Conservation (phyloP, 1,284 basidiomycete species). For the Pseudomicrostroma phylloplanum region DNA sequence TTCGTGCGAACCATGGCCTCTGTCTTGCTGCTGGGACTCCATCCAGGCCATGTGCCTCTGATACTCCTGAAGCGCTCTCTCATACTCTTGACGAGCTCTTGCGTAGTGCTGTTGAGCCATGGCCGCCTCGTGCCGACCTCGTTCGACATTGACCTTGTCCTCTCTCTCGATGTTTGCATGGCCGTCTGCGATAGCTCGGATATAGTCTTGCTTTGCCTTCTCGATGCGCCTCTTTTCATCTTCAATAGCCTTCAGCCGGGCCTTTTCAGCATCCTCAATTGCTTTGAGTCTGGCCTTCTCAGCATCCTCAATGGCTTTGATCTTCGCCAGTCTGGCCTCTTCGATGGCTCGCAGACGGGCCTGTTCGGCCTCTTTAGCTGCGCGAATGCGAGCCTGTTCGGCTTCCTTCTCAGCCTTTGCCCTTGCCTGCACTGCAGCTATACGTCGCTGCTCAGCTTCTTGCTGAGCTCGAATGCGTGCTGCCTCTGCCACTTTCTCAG, state of each 20-base stretch:
- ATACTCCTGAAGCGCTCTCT: too few relatives aligned
- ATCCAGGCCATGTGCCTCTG: not conserved
- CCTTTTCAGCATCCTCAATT: conserved; percentile 6
- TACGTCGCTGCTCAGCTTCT: not conserved
- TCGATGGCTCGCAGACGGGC: not conserved
- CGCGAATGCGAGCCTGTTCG: not conserved
- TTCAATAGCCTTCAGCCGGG: not conserved
- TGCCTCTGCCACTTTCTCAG: not conserved
- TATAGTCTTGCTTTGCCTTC: not conserved
- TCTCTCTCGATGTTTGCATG: not conserved
- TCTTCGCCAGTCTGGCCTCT: not conserved
- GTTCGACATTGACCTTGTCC: not conserved
- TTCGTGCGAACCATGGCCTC: not conserved
- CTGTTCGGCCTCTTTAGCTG: not conserved
- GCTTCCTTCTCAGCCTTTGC: not conserved
- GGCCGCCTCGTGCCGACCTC: not conserved
- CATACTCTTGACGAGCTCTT: too few relatives aligned
- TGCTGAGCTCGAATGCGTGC: not conserved
- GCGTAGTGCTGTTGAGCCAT: too few relatives aligned
- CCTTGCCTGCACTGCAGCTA: not conserved
- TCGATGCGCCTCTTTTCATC: conserved; percentile 4
- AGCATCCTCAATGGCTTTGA: conserved; percentile 6
- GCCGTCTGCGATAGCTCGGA: conserved; percentile 1
- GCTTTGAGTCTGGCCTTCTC: conserved; percentile 5
- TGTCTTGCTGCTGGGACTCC: not conserved